Evolutionary conservation across 1,284 basidiomycete species (phyloP).

Genomic region (Austroboletus sp.): DNA sequence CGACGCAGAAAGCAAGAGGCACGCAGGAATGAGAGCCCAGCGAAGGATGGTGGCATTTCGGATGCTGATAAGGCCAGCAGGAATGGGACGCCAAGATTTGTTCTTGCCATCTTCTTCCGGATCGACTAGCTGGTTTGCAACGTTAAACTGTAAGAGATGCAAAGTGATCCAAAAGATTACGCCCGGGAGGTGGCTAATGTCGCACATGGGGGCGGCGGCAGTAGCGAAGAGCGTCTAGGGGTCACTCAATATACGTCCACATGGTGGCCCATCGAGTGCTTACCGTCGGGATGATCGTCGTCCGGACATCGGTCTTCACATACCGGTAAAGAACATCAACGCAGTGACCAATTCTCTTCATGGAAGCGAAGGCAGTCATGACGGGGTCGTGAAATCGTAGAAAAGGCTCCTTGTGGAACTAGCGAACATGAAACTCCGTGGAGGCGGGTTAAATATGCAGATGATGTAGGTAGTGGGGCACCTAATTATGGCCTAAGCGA

Average conservation of each 20-base stretch:
- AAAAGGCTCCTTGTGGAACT: not conserved
- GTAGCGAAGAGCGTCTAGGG: constrained; percentile 35
- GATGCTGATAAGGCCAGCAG: constrained; percentile 35
- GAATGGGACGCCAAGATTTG: constrained; percentile 39
- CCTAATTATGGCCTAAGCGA: constrained; percentile 10
- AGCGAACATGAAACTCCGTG: not conserved
- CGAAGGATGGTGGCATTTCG: constrained; percentile 33
- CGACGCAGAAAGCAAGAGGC: constrained; percentile 29
- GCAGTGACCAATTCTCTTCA: constrained; percentile 8
- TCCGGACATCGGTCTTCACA: constrained; percentile 38
- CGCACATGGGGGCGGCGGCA: constrained; percentile 31
- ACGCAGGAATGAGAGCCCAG: constrained; percentile 35
- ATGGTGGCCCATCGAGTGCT: not conserved
- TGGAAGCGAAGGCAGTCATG: constrained; percentile 18
- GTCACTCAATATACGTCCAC: too few species aligned
- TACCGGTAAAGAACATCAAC: constrained; percentile 30
- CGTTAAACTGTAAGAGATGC: constrained; percentile 41
- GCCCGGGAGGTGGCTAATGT: constrained; percentile 20
- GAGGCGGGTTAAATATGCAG: constrained; percentile 20
- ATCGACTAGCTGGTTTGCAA: constrained; percentile 40
- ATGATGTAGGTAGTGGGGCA: not conserved
- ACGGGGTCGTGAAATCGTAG: constrained; percentile 20
- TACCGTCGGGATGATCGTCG: constrained; percentile 39
- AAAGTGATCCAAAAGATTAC: constrained; percentile 40
- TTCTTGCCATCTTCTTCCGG: constrained; percentile 39